Conservation (phyloP, 768 basidiomycete genomes). For the Tulasnella sp. region DNA sequence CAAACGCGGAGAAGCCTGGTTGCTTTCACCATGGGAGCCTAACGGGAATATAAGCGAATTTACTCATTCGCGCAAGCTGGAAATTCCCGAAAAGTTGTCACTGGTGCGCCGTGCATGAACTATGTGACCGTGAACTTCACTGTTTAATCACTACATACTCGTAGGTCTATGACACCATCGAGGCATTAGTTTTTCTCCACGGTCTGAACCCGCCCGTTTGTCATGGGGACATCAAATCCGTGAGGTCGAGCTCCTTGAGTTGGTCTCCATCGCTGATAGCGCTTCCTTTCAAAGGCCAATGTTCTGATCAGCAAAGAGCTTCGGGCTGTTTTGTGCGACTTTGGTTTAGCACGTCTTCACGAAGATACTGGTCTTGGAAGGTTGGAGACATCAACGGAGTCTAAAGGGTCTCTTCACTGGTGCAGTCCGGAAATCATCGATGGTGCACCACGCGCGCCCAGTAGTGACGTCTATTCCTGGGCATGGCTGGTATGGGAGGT, state of each 20-base stretch:
- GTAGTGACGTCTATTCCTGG: neutral
- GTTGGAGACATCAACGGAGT: neutral
- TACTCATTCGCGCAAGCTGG: no score
- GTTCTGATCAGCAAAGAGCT: neutral
- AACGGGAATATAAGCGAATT: no score
- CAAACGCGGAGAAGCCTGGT: no score
- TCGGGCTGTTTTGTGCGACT: neutral
- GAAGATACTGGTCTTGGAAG: neutral
- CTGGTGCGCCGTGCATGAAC: no score
- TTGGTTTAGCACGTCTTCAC: neutral
- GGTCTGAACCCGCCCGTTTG: no score
- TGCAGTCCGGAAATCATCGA: constrained; percentile 7
- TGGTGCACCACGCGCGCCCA: neutral
- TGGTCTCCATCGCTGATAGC: neutral
- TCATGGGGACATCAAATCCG: neutral
- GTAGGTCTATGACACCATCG: no score
- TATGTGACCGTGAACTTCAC: no score
- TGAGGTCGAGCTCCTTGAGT: neutral
- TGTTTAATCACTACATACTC: no score
- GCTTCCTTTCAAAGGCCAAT: neutral
- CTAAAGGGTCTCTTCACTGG: neutral
- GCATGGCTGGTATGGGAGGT: constrained; percentile 4
- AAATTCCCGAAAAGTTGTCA: no score
- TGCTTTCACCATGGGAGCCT: no score
- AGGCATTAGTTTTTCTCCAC: no score